phyloP scores from a whole-genome alignment of 1,139 yeast genomes.

The Geotrichum klebahnii region DNA sequence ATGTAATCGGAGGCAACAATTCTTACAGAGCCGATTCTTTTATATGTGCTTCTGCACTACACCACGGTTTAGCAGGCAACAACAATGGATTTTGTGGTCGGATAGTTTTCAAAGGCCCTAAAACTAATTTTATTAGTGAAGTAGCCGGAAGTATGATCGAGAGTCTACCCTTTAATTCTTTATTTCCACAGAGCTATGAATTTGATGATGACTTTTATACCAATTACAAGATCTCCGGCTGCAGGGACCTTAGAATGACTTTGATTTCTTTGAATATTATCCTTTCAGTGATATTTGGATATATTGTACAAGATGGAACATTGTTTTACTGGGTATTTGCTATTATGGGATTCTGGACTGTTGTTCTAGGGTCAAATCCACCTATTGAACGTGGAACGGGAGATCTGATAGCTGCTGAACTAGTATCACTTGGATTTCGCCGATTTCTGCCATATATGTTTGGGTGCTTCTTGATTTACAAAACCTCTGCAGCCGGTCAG shows the following conservation, averaged over 20 bases:
- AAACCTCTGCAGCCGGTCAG: conserved; percentile 44
- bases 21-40: conserved; percentile 83
- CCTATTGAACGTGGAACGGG: conserved; percentile 44
- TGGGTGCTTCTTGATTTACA: conserved; percentile 71
- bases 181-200: conserved; percentile 69
- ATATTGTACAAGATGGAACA: conserved; percentile 51
- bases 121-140: conserved; percentile 51
- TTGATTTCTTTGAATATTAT: conserved; percentile 57
- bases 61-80: conserved; percentile 74
- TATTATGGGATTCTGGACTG: conserved; percentile 82
- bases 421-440: conserved; percentile 67
- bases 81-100: conserved; percentile 77
- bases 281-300: conserved; percentile 53
- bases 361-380: conserved; percentile 76
- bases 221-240: conserved; percentile 43
- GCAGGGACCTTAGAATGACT: conserved; percentile 62
- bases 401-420: conserved; percentile 54
- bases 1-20: conserved; percentile 65
- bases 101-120: conserved; percentile 55
- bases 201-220: conserved; percentile 44
- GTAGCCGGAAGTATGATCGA: conserved; percentile 37
- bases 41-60: conserved; percentile 87
- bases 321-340: conserved; percentile 60
- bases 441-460: conserved; percentile 73
- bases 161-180: conserved; percentile 62